phyloP scores from a whole-genome alignment of 306 rosid species.

The Datisca glomerata region DNA sequence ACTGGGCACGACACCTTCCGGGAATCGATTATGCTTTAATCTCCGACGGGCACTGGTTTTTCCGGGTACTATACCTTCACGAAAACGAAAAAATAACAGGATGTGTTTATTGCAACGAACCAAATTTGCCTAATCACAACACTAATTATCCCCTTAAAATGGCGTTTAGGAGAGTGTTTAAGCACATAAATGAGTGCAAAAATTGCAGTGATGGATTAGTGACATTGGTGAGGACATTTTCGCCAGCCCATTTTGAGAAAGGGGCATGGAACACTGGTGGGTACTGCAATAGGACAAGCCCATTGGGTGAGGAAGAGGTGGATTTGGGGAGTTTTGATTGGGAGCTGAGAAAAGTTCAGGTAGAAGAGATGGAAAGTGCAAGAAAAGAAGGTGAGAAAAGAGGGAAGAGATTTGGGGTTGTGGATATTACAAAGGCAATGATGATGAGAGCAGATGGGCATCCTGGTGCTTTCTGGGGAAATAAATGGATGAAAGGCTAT shows the following conservation, averaged over 20 bases:
- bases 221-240: constrained; percentile 64
- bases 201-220: constrained; percentile 28
- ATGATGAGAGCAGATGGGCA: constrained; percentile 83
- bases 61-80: constrained; percentile 39
- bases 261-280: constrained; percentile 84
- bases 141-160: constrained; percentile 23
- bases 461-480: constrained; percentile 63
- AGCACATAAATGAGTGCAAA: constrained; percentile 24
- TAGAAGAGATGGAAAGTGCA: constrained; percentile 46
- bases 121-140: constrained; percentile 26
- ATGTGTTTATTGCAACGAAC: constrained; percentile 52
- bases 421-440: constrained; percentile 73
- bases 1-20: constrained; percentile 38
- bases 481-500: constrained; percentile 72
- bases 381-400: constrained; percentile 14
- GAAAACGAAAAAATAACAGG: constrained; percentile 24
- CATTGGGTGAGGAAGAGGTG: constrained; percentile 20
- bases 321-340: constrained; percentile 31
- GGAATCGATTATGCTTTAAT: constrained; percentile 51
- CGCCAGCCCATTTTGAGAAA: constrained; percentile 71
- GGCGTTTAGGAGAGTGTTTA: constrained; percentile 45
- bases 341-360: constrained; percentile 43
- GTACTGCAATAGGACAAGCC: constrained; percentile 57
- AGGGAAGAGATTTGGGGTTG: constrained; percentile 25
- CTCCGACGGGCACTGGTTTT: constrained; percentile 82